phyloP scores from a whole-genome alignment of 2,329 filamentous ascomycete species.

The Plectosphaerella plurivora region DNA sequence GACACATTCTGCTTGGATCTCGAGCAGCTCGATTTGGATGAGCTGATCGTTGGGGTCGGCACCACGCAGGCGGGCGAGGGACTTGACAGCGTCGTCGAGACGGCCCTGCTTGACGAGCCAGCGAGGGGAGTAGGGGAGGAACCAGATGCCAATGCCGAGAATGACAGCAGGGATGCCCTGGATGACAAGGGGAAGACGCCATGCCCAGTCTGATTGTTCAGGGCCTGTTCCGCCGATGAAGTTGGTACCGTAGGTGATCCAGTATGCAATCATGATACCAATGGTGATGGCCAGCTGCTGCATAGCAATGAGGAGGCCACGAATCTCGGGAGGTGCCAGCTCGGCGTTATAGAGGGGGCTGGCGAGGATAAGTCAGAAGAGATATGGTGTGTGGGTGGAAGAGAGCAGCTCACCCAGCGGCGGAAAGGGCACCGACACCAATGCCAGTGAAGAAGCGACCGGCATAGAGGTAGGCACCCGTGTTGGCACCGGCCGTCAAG shows the following conservation, averaged over 20 bases:
- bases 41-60: conserved; percentile 22
- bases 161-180: conserved; percentile 54
- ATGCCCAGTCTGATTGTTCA: conserved; percentile 37
- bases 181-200: conserved; percentile 42
- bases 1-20: conserved; percentile 30
- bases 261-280: conserved; percentile 37
- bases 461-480: conserved; percentile 15
- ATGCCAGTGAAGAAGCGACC: conserved; percentile 40
- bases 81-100: conserved; percentile 23
- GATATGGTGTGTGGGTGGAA: not conserved
- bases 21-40: conserved; percentile 25
- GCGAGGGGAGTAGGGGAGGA: conserved; percentile 38
- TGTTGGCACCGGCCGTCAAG: conserved; percentile 19
- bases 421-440: conserved; percentile 41
- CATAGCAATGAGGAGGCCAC: conserved; percentile 40
- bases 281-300: conserved; percentile 37
- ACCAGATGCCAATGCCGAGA: conserved; percentile 47
- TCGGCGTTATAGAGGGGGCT: conserved; percentile 41
- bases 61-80: conserved; percentile 25
- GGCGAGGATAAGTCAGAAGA: not conserved
- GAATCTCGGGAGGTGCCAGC: conserved; percentile 42
- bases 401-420: conserved; percentile 21
- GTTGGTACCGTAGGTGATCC: conserved; percentile 35
- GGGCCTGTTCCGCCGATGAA: conserved; percentile 36
- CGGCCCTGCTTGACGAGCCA: conserved; percentile 24